These are phyloP conservation scores for Sphenostylis stenocarpa DNA, from an alignment of 306 rosid species.

Conservation along the genomic window DNA sequence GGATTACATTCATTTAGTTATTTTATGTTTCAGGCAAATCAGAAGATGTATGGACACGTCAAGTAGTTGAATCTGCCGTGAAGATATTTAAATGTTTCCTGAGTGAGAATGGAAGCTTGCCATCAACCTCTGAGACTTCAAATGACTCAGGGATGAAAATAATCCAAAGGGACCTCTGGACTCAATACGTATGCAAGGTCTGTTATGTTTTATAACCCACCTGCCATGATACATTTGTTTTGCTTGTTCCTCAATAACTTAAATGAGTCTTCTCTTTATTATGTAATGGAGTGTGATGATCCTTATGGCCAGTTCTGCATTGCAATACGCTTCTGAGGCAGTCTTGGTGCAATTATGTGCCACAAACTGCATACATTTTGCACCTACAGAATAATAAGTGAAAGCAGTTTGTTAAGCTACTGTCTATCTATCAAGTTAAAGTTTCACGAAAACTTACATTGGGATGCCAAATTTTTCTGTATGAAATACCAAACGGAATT, in stretches of 20 bases:
- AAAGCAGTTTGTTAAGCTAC: not conserved
- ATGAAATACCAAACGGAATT: too few species aligned
- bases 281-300: constrained; percentile 1
- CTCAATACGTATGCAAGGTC: constrained; percentile 83
- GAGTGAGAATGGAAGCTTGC: constrained; percentile 32
- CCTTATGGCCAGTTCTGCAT: not conserved
- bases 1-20: not conserved
- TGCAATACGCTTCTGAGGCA: not conserved
- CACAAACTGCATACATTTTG: not conserved
- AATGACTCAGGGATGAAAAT: constrained; percentile 39
- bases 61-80: constrained; percentile 66
- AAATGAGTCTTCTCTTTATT: not conserved
- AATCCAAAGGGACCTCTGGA: constrained; percentile 81
- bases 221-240: not conserved
- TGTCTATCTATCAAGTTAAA: not conserved
- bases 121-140: constrained; percentile 29
- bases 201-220: constrained; percentile 26
- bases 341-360: constrained; percentile 13
- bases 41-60: constrained; percentile 58
- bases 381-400: not conserved
- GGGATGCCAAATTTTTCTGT: not conserved
- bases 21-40: constrained; percentile 54
- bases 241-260: not conserved
- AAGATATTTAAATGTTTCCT: constrained; percentile 60
- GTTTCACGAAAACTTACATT: not conserved